Evolutionary conservation across 768 basidiomycete genomes (phyloP), one percentile per base, ranked within the genome.

Genomic region (Filobasidium wieringae): DNA sequence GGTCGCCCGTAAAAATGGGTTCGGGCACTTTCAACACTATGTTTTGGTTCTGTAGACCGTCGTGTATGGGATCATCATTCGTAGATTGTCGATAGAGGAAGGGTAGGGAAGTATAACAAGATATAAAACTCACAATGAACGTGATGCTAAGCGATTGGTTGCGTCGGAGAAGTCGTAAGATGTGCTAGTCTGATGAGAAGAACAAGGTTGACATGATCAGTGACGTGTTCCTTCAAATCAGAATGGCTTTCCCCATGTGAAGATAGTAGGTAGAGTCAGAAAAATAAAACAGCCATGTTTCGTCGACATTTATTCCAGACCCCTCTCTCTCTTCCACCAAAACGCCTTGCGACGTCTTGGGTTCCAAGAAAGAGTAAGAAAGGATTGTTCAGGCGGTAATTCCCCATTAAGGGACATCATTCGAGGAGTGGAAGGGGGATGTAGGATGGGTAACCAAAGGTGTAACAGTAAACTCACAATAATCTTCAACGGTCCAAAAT

Each of bases 271-370:
- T 41, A 31, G 26, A 34, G 50, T 51, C 55, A 57, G 45, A 57
- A 57, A 49, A 31, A 50, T 30, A 57, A 57, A 57, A 57, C 55
- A 57, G 55, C 55, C 55, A 57, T 57, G 55, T 57, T 57, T 57
- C 55, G 55, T 57, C 55, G 31, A 47, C 55, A 57, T 22, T 9
- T 47, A 47, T 47, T 47, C 43, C 43, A 14, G 29, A 47, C 43
- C 22, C 43, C 58, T 47, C 45, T 51, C 45, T 19, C 37, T 53
- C 43, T 31, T 43, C 27, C 53, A 53, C 31, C 39, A 59, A 51
- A 41, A 59, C 52, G 36, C 43, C 57, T 58, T 36, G 47, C 51
- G 57, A 30, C 37, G 57, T 26, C 29, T 14, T 14, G 19, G 50
- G 12, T 51, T 32, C 15, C 30, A 33, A 37, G 33, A 14, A 41